Percentiles rank a stretch among this genome's conserved stretches.
Evolutionary conservation across 352 stramenopile species (phyloP).

Genomic region (Phytopythium litorale): DNA sequence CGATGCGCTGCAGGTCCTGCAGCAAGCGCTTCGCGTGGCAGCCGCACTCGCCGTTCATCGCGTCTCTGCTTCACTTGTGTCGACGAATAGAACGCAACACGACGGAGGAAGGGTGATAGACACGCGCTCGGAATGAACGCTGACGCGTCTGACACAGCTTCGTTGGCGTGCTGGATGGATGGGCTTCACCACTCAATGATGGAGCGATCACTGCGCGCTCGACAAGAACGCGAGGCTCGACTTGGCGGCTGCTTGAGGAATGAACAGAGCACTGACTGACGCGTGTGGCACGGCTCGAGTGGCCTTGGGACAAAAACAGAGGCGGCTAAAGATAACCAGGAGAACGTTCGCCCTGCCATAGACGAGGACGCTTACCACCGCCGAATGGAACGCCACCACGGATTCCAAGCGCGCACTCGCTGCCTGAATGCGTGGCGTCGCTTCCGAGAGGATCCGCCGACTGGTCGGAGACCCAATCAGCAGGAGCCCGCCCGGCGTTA

Average conservation of each 20-base stretch:
- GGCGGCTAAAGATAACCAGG: slow-evolving; percentile 1
- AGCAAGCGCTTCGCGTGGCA: slow-evolving; percentile 9
- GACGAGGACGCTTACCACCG: background rate
- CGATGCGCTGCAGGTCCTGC: slow-evolving; percentile 4
- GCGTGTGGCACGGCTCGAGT: background rate
- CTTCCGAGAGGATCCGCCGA: background rate
- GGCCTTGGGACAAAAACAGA: background rate
- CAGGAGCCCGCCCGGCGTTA: no score
- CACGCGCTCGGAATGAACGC: background rate
- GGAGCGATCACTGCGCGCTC: background rate
- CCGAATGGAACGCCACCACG: background rate
- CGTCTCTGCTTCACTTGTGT: slow-evolving; percentile 4
- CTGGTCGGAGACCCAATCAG: background rate
- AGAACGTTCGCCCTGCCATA: slow-evolving; percentile 1
- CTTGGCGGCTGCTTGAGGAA: background rate
- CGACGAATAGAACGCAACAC: background rate
- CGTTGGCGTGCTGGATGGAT: no score
- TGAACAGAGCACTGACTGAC: background rate
- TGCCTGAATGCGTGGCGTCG: background rate
- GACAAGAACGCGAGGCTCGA: slow-evolving; percentile 1
- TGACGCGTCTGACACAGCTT: background rate
- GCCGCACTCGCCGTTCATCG: slow-evolving; percentile 5
- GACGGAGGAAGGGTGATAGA: background rate
- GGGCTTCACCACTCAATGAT: no score
- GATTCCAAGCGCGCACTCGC: background rate